Evolutionary conservation across 2,329 filamentous ascomycete genomes (phyloP).

Genomic region (Diaporthe citriasiana): DNA sequence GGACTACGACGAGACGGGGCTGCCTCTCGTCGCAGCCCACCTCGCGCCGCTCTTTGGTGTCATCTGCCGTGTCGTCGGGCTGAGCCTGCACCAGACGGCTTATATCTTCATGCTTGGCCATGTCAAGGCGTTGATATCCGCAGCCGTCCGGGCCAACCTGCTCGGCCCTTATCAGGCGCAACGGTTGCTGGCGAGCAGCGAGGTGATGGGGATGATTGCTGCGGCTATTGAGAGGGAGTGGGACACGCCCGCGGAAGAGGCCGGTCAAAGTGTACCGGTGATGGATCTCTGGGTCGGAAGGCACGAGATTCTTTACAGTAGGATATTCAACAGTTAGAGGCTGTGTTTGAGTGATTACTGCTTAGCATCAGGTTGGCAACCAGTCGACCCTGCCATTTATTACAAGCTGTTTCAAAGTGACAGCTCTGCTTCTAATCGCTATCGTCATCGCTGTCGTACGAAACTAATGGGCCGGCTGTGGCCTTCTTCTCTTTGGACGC

Average conservation of each 20-base stretch:
- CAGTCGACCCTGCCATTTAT: not conserved
- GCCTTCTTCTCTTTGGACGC: conserved; percentile 68
- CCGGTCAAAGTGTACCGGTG: conserved; percentile 80
- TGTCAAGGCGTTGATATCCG: conserved; percentile 81
- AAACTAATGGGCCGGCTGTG: conserved; percentile 81
- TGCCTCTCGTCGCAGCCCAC: conserved; percentile 71
- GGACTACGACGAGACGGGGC: conserved; percentile 43
- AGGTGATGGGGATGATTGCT: conserved; percentile 70
- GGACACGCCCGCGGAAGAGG: conserved; percentile 71
- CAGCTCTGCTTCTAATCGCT: conserved; percentile 34
- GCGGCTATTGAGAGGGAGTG: conserved; percentile 72
- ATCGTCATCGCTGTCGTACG: conserved; percentile 85
- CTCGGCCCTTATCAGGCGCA: conserved; percentile 88
- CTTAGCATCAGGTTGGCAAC: not conserved
- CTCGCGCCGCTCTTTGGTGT: conserved; percentile 80
- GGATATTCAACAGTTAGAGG: conserved; percentile 84
- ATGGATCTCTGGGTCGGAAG: conserved; percentile 88
- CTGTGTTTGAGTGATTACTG: conserved; percentile 26
- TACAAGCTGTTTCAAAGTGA: not conserved
- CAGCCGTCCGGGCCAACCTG: conserved; percentile 81
- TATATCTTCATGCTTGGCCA: conserved; percentile 84
- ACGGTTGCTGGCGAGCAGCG: conserved; percentile 73
- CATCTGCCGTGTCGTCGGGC: conserved; percentile 72
- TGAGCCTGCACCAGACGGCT: conserved; percentile 73
- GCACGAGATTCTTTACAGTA: conserved; percentile 86